A percentile compares a stretch with the other conserved stretches of the same genome.
phyloP scores from a whole-genome alignment of 768 basidiomycete species.

The Phaffia australis region DNA sequence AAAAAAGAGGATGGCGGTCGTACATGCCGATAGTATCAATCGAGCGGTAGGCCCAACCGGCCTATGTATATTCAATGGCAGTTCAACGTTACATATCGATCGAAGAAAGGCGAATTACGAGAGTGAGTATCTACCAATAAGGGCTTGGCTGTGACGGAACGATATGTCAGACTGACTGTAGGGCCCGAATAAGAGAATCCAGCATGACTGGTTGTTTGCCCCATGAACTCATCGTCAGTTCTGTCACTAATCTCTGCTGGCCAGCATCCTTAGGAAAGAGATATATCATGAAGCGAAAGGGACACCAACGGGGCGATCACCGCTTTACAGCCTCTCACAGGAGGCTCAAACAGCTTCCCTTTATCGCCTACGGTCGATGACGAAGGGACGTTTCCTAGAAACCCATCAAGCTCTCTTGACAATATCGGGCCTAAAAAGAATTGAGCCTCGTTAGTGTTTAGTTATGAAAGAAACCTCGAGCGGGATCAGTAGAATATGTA shows the following conservation, averaged over 20 bases:
- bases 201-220: constrained; percentile 58
- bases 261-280: background rate
- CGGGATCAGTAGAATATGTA: background rate
- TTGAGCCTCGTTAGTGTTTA: background rate
- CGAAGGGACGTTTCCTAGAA: constrained; percentile 44
- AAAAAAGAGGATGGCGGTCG: constrained; percentile 34
- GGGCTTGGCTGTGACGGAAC: background rate
- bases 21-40: constrained; percentile 75
- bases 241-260: background rate
- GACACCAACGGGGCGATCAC: constrained; percentile 84
- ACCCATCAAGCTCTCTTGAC: constrained; percentile 51
- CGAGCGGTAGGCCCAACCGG: constrained; percentile 90
- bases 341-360: constrained; percentile 45
- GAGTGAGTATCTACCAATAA: background rate
- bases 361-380: constrained; percentile 46
- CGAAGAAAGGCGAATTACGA: background rate
- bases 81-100: background rate
- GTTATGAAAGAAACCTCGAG: background rate
- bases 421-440: constrained; percentile 20
- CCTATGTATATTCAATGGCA: constrained; percentile 32
- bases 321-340: constrained; percentile 64
- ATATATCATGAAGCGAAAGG: background rate
- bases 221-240: background rate
- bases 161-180: constrained; percentile 36
- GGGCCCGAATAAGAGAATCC: constrained; percentile 91